phyloP scores from a whole-genome alignment of 2,329 filamentous ascomycete species.

The Penicillium sp. region DNA sequence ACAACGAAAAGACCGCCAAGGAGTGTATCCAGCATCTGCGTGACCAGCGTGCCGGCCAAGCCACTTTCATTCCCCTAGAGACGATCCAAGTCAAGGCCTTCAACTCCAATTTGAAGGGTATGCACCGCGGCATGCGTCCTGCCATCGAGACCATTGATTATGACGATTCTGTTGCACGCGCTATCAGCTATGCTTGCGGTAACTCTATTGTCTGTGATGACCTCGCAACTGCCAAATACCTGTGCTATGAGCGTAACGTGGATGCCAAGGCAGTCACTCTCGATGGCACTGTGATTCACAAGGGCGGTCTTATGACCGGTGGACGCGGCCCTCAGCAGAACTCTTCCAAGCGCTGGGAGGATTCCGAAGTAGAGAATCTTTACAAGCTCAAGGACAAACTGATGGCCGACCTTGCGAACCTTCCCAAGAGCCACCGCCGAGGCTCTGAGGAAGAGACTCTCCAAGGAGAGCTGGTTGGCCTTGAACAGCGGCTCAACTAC shows the following conservation, averaged over 20 bases:
- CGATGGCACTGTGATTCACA: conserved; percentile 95
- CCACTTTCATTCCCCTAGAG: conserved; percentile 94
- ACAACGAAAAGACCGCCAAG: conserved; percentile 89
- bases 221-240: conserved; percentile 79
- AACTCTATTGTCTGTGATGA: conserved; percentile 94
- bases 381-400: conserved; percentile 74
- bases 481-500: conserved; percentile 74
- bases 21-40: conserved; percentile 95
- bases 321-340: conserved; percentile 78
- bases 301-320: conserved; percentile 94
- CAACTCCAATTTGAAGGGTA: conserved; percentile 86
- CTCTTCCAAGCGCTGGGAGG: conserved; percentile 77
- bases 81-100: conserved; percentile 94
- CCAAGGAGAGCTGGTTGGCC: conserved; percentile 74
- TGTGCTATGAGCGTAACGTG: conserved; percentile 81
- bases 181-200: conserved; percentile 92
- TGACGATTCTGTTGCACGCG: conserved; percentile 82
- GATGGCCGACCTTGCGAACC: conserved; percentile 72
- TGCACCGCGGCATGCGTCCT: conserved; percentile 77
- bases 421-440: conserved; percentile 77
- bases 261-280: conserved; percentile 93
- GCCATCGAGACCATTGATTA: conserved; percentile 97
- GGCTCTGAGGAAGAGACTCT: conserved; percentile 78
- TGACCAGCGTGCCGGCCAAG: conserved; percentile 80
- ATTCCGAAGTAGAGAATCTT: conserved; percentile 85